Conservation (phyloP, 129 eudicot species). For the Tagetes erecta region DNA sequence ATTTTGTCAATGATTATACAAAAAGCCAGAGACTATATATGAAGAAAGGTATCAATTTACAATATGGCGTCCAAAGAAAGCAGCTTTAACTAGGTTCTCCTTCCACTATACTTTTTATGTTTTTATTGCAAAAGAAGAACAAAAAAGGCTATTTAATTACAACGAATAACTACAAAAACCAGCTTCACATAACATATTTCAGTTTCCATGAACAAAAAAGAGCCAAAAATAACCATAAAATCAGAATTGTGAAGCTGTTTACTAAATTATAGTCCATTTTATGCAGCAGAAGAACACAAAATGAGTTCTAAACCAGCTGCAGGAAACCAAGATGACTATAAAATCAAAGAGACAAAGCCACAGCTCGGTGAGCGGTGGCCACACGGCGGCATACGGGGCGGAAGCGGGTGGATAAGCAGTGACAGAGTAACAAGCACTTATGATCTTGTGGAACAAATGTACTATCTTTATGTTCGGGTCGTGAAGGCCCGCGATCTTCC, state of each 20-base stretch:
- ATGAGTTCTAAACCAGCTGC: constrained; percentile 53
- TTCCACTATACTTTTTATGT: constrained; percentile 28
- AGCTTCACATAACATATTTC: constrained; percentile 24
- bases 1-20: constrained; percentile 20
- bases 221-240: constrained; percentile 8
- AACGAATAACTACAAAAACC: constrained; percentile 24
- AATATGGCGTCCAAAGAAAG: constrained; percentile 50
- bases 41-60: constrained; percentile 39
- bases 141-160: constrained; percentile 8
- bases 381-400: constrained; percentile 78
- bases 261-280: constrained; percentile 12
- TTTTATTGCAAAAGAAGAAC: constrained; percentile 21
- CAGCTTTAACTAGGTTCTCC: constrained; percentile 41
- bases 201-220: constrained; percentile 19
- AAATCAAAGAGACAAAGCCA: constrained; percentile 69
- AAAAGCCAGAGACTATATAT: constrained; percentile 20
- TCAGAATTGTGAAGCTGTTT: constrained; percentile 6
- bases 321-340: constrained; percentile 65
- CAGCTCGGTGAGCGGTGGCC: constrained; percentile 89
- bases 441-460: constrained; percentile 96
- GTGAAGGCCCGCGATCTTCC: constrained; percentile 85
- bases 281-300: constrained; percentile 20
- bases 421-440: constrained; percentile 78
- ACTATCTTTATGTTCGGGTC: constrained; percentile 88
- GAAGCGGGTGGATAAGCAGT: constrained; percentile 80